Evolutionary conservation across 306 rosid genomes (phyloP), one percentile per base, ranked within the genome.

Genomic region (Vigna trinervia): DNA sequence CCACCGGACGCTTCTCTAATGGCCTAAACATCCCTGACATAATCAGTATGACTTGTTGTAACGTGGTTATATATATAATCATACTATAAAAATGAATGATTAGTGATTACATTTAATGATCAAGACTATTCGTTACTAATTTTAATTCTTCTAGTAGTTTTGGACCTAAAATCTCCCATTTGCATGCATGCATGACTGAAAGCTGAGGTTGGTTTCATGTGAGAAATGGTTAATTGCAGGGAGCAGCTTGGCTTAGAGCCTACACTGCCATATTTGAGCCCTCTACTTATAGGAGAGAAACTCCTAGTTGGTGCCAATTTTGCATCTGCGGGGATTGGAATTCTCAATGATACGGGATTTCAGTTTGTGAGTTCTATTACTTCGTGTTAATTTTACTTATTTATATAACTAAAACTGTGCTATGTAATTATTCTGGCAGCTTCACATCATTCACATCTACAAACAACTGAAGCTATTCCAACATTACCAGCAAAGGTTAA

Each of bases 1-100:
- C 98, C 26, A 92, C 95, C 0, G 98, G 97, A 17, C 96, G 98
- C 51, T 94, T 94, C 81, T 94, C 98, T 12, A 94, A 94, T 78
- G 98, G 98, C 92, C 79, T 81, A 1, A 94, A 88, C 82, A 94
- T 94, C 51, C 97, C 98, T 23, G 98, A 94, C 64, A n/a, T 85
- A 19, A 86, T 90, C 72, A 77, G 98, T 91, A 85, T 14, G 47
- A 45, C 12, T 41, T 41, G 1, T 77, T n/a, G 4, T 39, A 26
- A 75, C 57, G 22, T 15, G 30, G 26, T 64, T 39, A 22, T 1
- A 1, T 39, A 22, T 1, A 1, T 22, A 51, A 23, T 6, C 38
- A 6, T 56, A 10, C 7, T 56, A 22, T 3, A 8, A 56, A 54
- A 19, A 8, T 19, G 5, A 54, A 19, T 4, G 47, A 0, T 1